Evolutionary conservation across 192 early-diverging fungal genomes (phyloP), one percentile per base, ranked within the genome.

Genomic region (Spizellomyces sp.): DNA sequence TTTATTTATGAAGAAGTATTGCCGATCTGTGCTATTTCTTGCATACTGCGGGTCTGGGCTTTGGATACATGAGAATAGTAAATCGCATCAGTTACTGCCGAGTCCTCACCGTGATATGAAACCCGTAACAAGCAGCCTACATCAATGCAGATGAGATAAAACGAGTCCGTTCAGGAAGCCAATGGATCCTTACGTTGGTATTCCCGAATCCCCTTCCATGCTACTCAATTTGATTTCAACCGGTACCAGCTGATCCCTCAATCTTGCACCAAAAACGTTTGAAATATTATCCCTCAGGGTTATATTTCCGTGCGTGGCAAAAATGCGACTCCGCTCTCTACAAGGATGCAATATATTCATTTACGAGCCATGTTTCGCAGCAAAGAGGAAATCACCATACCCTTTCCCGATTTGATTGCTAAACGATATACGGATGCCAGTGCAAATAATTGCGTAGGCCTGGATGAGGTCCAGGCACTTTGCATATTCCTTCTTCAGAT

Each of bases 1-100:
- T 8, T 90, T 90, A 77, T 98, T 98, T 63, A 99, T 86, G 68
- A 83, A 98, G 43, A 91, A 77, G 66, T 89, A 98, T 83, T 96
- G 95, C 48, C 93, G 85, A 70, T 98, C 98, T 1, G 79, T 46
- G 12, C 77, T 90, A 41, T 87, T 90, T 8, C 96, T 76, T 0
- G 95, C 95, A 50, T 82, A 81, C 1, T 86, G 87, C 5, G 86
- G 84, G 27, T 75, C 70, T 1, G 93, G 90, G 36, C 88, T 87
- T 0, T 36, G 27, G 27, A 36, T 3, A 36, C 27, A 36, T 36
- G 27, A 36, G 27, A 36, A 36, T 36, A 36, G 1, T 36, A 3
- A 36, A 36, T 36, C 27, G 27, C 27, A 36, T 36, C 27, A 36
- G 0, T 36, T 36, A 36, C 27, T 3, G 27, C 27, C 27, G 1